Evolutionary conservation across 805 yeast species (phyloP).

Genomic region (Cyberlindnera subsufficiens): DNA sequence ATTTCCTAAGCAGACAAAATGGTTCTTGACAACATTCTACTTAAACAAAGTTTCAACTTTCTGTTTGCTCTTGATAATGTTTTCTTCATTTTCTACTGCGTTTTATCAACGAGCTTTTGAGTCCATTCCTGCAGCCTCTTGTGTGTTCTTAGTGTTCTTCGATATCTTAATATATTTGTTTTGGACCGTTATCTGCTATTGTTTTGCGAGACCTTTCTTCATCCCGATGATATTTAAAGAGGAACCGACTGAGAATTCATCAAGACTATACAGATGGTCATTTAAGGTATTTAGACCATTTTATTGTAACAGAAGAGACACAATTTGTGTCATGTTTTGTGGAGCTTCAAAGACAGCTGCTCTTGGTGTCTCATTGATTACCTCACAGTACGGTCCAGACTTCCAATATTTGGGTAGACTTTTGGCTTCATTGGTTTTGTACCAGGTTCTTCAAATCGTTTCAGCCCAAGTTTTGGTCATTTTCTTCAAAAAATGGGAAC

Average conservation of each 20-base stretch:
- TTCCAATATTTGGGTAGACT: conserved; percentile 61
- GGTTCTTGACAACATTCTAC: conserved; percentile 50
- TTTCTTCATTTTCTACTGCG: conserved; percentile 79
- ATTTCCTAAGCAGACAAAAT: conserved; percentile 58
- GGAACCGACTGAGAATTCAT: conserved; percentile 41
- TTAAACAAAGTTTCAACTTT: conserved; percentile 72
- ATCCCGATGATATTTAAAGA: conserved; percentile 37
- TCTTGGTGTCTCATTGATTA: conserved; percentile 76
- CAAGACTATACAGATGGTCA: conserved; percentile 37
- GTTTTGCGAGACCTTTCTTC: conserved; percentile 55
- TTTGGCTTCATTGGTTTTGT: conserved; percentile 76
- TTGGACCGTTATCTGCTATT: conserved; percentile 61
- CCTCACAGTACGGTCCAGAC: conserved; percentile 69
- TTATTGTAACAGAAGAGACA: conserved; percentile 63
- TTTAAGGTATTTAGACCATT: conserved; percentile 47
- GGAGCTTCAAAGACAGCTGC: conserved; percentile 96
- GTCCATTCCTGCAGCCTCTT: conserved; percentile 57
- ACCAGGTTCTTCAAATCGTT: conserved; percentile 83
- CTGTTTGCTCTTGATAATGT: conserved; percentile 74
- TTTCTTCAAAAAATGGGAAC: conserved; percentile 62
- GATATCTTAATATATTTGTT: conserved; percentile 74
- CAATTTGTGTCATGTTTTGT: conserved; percentile 77
- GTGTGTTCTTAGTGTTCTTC: conserved; percentile 76
- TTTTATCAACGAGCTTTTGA: conserved; percentile 78
- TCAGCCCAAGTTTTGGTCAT: conserved; percentile 70